These are phyloP conservation scores for Macadamia integrifolia DNA, from an alignment of 164 flowering plant genomes.

Conservation along the genomic window DNA sequence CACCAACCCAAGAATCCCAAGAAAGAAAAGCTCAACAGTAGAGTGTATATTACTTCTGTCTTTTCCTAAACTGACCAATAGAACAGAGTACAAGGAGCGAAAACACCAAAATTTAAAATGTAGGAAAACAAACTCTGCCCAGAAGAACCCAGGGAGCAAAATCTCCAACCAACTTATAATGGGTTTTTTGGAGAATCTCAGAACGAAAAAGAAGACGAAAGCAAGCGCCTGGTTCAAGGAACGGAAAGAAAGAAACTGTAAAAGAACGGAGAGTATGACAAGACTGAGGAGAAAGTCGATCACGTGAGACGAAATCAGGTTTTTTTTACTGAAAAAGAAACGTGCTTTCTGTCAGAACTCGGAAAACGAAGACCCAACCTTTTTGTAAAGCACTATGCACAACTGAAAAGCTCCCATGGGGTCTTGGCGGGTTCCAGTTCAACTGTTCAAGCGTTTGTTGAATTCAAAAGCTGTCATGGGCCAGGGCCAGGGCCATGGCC, in stretches of 20 bases:
- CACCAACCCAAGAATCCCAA: slow-evolving; percentile 1
- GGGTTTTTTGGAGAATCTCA: background rate
- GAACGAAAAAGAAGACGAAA: slow-evolving; percentile 8
- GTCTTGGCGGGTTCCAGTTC: too few species aligned
- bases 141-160: slow-evolving; percentile 18
- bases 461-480: too few species aligned
- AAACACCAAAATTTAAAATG: background rate
- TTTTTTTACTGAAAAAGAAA: slow-evolving; percentile 2
- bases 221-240: slow-evolving; percentile 2
- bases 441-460: too few species aligned
- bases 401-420: too few species aligned
- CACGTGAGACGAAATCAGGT: slow-evolving; percentile 12
- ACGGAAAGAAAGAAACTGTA: background rate
- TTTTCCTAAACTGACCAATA: slow-evolving; percentile 3
- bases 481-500: too few species aligned
- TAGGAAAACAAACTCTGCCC: slow-evolving; percentile 12
- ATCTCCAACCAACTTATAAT: slow-evolving; percentile 4
- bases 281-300: slow-evolving; percentile 1
- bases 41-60: background rate
- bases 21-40: background rate
- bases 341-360: slow-evolving; percentile 8
- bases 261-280: too few species aligned
- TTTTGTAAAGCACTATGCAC: too few species aligned
- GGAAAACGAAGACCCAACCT: background rate
- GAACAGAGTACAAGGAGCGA: background rate